Conservation (phyloP, 2,329 filamentous ascomycete genomes). For the Davidsoniella neocaledoniae region DNA sequence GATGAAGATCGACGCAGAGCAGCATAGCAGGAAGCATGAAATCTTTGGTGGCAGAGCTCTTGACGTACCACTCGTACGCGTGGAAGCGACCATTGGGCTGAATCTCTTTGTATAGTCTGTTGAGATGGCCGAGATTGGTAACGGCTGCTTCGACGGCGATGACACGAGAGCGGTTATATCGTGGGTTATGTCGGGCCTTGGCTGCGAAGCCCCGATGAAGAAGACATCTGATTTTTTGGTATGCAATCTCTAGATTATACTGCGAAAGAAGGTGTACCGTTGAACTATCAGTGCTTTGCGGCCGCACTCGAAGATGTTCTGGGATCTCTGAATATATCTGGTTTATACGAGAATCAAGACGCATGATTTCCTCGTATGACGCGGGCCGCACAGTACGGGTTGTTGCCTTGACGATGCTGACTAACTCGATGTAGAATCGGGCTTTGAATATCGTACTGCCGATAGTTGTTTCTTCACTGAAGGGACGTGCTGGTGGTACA, state of each 20-base stretch:
- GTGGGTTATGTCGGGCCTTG: constrained; percentile 58
- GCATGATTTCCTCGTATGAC: constrained; percentile 47
- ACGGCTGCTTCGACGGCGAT: constrained; percentile 77
- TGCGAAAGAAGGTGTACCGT: constrained; percentile 74
- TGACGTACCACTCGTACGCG: constrained; percentile 62
- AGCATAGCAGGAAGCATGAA: constrained; percentile 78
- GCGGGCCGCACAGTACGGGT: constrained; percentile 37
- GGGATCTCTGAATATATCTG: constrained; percentile 52
- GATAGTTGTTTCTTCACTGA: constrained; percentile 56
- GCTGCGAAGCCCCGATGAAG: constrained; percentile 76
- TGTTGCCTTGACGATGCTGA: constrained; percentile 52
- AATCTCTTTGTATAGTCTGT: constrained; percentile 58
- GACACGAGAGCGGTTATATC: constrained; percentile 70
- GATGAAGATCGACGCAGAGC: constrained; percentile 63
- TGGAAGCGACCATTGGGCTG: constrained; percentile 54
- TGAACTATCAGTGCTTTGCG: constrained; percentile 64
- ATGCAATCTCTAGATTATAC: constrained; percentile 69
- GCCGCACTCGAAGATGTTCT: constrained; percentile 41
- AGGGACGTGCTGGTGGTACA: constrained; percentile 50
- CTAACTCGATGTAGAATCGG: constrained; percentile 49
- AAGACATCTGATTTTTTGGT: constrained; percentile 75
- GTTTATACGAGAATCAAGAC: constrained; percentile 43
- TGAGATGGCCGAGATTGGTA: constrained; percentile 62
- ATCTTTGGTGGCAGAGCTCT: constrained; percentile 64
- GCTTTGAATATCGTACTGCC: constrained; percentile 65